Base-by-base conservation (phyloP, 257 asterid species). In the Dorcoceras hygrometricum region DNA sequence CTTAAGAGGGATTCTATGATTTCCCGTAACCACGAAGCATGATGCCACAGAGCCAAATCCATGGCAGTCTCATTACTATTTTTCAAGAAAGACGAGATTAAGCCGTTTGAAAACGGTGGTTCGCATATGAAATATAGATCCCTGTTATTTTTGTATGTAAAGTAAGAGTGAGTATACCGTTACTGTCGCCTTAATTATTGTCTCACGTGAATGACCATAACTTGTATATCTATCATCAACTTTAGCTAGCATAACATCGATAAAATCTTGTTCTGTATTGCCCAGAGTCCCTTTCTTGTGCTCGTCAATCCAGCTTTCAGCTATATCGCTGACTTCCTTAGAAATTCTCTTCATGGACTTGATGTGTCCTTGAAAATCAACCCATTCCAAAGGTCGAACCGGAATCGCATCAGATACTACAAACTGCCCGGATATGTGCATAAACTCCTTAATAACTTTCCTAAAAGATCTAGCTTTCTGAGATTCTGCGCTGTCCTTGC, bases 211-310 rank as follows among this genome's bases (percentile, higher is more conserved):
- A 51, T 73, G 71, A 23, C 87, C 89, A 34, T 73, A 75, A 18
- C 59, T 62, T 22, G 54, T 25, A 46, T 66, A 75, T 69, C 57
- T 65, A 18, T 77, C 77, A 57, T 83, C 79, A 54, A 76, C 26
- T 10, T 62, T 57, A 0, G 86, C 75, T 31, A 87, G 79, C 88
- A 85, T 68, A 1, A 79, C 87, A 51, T 87, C 84, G 9, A 85
- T 81, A 84, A 84, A 82, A 61, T 83, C 92, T 16, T 59, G 66
- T 51, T 72, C 79, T 12, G 29, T 24, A 8, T 72, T 62, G 2
- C 24, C 23, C 34, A 2, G 6, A 25, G 57, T 54, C 69, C 56
- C 50, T 31, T 57, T 55, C 6, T 57, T 58, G 71, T 84, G 90
- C 20, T 81, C 82, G 5, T 75, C 67, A 4, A 84, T 68, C 86